Percentiles rank a stretch among this genome's conserved stretches.
Evolutionary conservation across 2,329 filamentous ascomycete genomes (phyloP).

Genomic region (Aspergillus uvarum): DNA sequence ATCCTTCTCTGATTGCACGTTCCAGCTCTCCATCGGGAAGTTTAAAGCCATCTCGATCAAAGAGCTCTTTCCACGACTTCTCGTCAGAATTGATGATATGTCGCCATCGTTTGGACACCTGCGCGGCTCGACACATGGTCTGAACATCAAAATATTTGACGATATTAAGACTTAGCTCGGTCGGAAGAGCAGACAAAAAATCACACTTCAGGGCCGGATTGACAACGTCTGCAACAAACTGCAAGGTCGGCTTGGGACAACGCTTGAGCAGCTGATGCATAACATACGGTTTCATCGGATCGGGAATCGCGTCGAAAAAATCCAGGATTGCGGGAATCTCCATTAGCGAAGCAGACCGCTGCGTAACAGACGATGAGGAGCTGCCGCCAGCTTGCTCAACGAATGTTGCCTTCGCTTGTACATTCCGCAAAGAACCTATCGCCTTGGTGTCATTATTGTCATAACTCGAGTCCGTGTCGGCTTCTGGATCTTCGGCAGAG

Average conservation of each 20-base stretch:
- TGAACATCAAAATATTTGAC: constrained; percentile 80
- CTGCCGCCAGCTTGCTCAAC: constrained; percentile 12
- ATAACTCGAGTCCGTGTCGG: constrained; percentile 45
- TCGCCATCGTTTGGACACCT: constrained; percentile 93
- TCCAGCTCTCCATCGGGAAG: constrained; percentile 80
- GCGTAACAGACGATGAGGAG: constrained; percentile 20
- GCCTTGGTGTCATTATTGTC: constrained; percentile 37
- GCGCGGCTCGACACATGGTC: constrained; percentile 84
- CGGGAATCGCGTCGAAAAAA: constrained; percentile 85
- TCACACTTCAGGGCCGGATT: constrained; percentile 95
- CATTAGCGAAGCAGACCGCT: constrained; percentile 54
- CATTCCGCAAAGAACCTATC: constrained; percentile 21
- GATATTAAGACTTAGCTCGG: constrained; percentile 84
- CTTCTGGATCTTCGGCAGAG: constrained; percentile 39
- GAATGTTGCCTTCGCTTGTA: constrained; percentile 9
- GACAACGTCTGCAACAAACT: constrained; percentile 84
- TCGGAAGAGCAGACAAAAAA: constrained; percentile 78
- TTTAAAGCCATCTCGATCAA: constrained; percentile 78
- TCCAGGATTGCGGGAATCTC: constrained; percentile 86
- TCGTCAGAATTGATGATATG: constrained; percentile 89
- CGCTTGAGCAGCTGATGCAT: constrained; percentile 93
- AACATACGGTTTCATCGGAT: constrained; percentile 89
- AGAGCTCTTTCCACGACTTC: constrained; percentile 89
- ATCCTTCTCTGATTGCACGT: constrained; percentile 83
- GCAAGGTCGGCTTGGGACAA: constrained; percentile 82